Evolutionary conservation across 345 rosid species (phyloP).

Genomic region (Draba incana): DNA sequence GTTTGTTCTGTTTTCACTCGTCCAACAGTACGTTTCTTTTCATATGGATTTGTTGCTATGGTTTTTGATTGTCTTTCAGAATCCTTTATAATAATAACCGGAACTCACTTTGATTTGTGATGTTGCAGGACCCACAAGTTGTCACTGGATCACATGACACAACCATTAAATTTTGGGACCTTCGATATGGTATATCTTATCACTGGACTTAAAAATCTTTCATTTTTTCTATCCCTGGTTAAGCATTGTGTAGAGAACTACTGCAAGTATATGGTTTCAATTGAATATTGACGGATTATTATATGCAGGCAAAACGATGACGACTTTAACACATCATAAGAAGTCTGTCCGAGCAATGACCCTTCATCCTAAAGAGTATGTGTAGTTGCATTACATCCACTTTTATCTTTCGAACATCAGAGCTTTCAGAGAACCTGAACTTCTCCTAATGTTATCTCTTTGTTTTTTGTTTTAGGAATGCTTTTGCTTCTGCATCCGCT

Average conservation of each 20-base stretch:
- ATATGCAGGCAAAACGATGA: constrained; percentile 83
- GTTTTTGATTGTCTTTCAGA: not conserved
- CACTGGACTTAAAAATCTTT: not conserved
- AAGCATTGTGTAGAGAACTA: not conserved
- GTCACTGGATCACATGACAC: constrained; percentile 98
- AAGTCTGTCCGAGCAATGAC: constrained; percentile 99
- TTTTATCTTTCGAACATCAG: not conserved
- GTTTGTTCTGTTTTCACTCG: constrained; percentile 96
- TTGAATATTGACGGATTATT: constrained; percentile 18
- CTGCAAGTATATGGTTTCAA: constrained; percentile 12
- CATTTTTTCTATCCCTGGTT: not conserved
- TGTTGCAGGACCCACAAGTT: constrained; percentile 93
- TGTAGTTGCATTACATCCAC: constrained; percentile 10
- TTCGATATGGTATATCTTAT: constrained; percentile 72
- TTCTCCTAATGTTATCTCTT: constrained; percentile 16
- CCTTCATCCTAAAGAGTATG: constrained; percentile 89
- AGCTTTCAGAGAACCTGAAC: constrained; percentile 21
- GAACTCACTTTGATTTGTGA: constrained; percentile 24
- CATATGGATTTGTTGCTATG: not conserved
- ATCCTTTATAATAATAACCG: not conserved
- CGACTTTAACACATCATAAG: constrained; percentile 95
- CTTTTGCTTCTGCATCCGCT: constrained; percentile 97
- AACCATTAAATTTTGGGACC: constrained; percentile 98
- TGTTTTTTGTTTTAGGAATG: constrained; percentile 55
- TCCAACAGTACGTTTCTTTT: constrained; percentile 63